Percentiles rank a stretch among this genome's conserved stretches.
These are phyloP conservation scores for Cercospora sojina DNA, from an alignment of 2,329 filamentous ascomycete species.

Conservation along the genomic window DNA sequence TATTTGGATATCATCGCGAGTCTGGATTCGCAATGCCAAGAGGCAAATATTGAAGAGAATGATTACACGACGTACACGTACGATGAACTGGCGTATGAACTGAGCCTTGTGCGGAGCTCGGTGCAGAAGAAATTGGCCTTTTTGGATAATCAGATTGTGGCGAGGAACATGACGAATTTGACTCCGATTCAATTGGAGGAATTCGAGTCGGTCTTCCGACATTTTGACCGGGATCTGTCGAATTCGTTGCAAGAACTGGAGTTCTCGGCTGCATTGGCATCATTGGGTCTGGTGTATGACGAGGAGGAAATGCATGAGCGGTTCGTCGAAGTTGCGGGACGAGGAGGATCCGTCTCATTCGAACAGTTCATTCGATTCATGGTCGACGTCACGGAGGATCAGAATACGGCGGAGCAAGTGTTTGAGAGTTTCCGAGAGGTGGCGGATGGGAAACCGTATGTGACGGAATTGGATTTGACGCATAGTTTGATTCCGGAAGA, in stretches of 20 bases:
- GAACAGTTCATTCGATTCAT: slow-evolving; percentile 99
- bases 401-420: slow-evolving; percentile 97
- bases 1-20: slow-evolving; percentile 85
- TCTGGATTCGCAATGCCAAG: slow-evolving; percentile 83
- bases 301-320: slow-evolving; percentile 98
- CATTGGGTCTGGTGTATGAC: slow-evolving; percentile 89
- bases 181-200: slow-evolving; percentile 98
- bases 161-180: slow-evolving; percentile 96
- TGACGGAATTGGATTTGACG: slow-evolving; percentile 93
- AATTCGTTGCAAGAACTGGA: slow-evolving; percentile 92
- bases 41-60: slow-evolving; percentile 98
- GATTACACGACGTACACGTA: slow-evolving; percentile 99
- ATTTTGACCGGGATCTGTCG: slow-evolving; percentile 91
- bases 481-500: slow-evolving; percentile 96
- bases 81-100: slow-evolving; percentile 91
- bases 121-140: slow-evolving; percentile 96
- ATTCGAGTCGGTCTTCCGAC: slow-evolving; percentile 96
- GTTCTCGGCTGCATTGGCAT: slow-evolving; percentile 94
- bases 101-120: slow-evolving; percentile 84
- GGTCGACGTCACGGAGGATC: slow-evolving; percentile 98
- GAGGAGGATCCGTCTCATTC: slow-evolving; percentile 76
- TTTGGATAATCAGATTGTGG: slow-evolving; percentile 97
- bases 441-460: slow-evolving; percentile 96
- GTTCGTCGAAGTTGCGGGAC: slow-evolving; percentile 75
- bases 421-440: slow-evolving; percentile 98